Evolutionary conservation across 352 stramenopile species (phyloP), one percentile per base, ranked within the genome.

Genomic region (Phytophthora chlamydospora): DNA sequence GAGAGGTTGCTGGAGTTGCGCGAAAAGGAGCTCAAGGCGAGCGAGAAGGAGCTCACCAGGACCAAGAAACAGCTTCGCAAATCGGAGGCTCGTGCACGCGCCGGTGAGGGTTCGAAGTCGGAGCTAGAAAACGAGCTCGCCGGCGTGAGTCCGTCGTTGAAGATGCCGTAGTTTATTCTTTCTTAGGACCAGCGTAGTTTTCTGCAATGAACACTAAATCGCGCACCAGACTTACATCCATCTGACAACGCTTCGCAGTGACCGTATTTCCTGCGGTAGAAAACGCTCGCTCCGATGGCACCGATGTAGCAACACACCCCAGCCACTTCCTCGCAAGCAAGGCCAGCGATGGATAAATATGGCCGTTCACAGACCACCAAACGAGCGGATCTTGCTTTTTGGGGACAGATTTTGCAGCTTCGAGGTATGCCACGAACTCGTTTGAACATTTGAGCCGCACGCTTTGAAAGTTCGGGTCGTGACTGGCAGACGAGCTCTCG

Each of bases 31-130:
- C 55, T 66, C 9, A 38, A 58, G 35, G 38, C 34, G 14, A 66
- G 47, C 29, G 40, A 62, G 33, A 27, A 24, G 1, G 66, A 71
- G 27, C 63, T 76, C 19, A 43, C 49, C n/a, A 24, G 60, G 4
- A 38, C 39, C 0, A 78, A 64, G 36, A 58, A 42, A n/a, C 45
- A 79, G 52, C 66, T 74, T 11, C 43, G 76, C 40, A 62, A 66
- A 19, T 66, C 67, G 4, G 29, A 64, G 16, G 14, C 46, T 3
- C 71, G 58, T 24, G 71, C 38, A 11, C 46, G 52, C 11, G 40
- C 57, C 16, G 41, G 34, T 24, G 39, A 67, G 12, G 56, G 24
- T 9, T 40, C 35, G 0, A 58, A 71, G 32, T 7, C 36, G 9
- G 46, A 54, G 41, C 43, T 69, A 7, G 62, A 73, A n/a, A 61